A percentile compares a stretch with the other conserved stretches of the same genome.
Evolutionary conservation across 2,329 filamentous ascomycete genomes (phyloP).

Genomic region (Pochonia chlamydosporia): DNA sequence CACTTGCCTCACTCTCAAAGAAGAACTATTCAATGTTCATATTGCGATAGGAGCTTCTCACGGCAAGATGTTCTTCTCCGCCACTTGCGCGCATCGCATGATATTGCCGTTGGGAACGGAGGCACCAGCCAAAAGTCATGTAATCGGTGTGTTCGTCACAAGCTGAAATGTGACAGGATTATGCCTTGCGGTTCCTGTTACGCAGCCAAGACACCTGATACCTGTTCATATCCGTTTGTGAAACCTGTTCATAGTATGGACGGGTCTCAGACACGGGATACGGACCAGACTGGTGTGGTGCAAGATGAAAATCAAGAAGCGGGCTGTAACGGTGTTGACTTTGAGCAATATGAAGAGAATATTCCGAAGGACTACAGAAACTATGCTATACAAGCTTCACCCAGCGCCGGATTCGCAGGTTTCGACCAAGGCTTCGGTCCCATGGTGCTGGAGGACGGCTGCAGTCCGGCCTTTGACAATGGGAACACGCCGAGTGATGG

Average conservation of each 20-base stretch:
- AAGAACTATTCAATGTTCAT: conserved; percentile 13
- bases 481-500: not conserved
- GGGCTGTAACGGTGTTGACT: too few species aligned
- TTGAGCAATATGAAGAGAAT: too few species aligned
- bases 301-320: not conserved
- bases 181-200: conserved; percentile 18
- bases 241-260: not conserved
- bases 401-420: not conserved
- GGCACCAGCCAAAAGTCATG: conserved; percentile 19
- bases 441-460: not conserved
- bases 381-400: not conserved
- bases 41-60: conserved; percentile 17
- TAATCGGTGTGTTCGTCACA: conserved; percentile 20
- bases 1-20: conserved; percentile 18
- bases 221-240: conserved; percentile 10
- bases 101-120: conserved; percentile 12
- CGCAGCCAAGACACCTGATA: conserved; percentile 2
- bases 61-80: conserved; percentile 21
- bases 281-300: not conserved
- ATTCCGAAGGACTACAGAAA: not conserved
- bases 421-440: not conserved
- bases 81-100: conserved; percentile 19
- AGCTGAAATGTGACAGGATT: conserved; percentile 18
- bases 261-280: too few species aligned
- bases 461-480: conserved; percentile 6